Evolutionary conservation across 345 rosid species (phyloP).

Genomic region (Hibiscus trionum): DNA sequence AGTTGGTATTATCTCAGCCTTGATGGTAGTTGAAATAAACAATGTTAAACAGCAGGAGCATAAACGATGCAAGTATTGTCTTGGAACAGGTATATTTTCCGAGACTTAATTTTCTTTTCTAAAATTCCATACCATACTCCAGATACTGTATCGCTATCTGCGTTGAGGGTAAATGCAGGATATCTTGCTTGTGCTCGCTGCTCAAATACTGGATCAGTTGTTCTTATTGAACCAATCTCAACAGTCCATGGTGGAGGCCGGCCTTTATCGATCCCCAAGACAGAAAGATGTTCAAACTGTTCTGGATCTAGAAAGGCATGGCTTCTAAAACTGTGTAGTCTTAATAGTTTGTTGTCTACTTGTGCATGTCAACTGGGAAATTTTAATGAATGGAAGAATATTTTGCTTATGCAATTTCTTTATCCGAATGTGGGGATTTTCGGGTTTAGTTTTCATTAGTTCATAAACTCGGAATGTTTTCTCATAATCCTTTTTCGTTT

Average conservation of each 20-base stretch:
- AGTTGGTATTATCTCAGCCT: conserved; percentile 89
- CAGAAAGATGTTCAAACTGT: conserved; percentile 93
- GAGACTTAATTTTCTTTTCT: too few species aligned
- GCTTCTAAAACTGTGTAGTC: neutral
- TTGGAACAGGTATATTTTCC: conserved; percentile 69
- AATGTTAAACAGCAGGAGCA: conserved; percentile 90
- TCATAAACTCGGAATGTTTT: neutral
- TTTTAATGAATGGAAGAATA: neutral
- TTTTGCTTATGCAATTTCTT: neutral
- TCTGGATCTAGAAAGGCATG: conserved; percentile 93
- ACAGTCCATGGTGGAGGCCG: conserved; percentile 38
- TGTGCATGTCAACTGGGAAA: neutral
- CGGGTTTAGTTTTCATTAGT: neutral
- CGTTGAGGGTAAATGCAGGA: conserved; percentile 39
- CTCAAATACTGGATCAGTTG: conserved; percentile 73
- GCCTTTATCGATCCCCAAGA: conserved; percentile 49
- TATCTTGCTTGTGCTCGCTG: conserved; percentile 98
- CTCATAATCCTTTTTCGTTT: neutral
- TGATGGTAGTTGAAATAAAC: conserved; percentile 97
- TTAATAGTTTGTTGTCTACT: neutral
- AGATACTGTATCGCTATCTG: neutral
- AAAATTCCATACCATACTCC: neutral
- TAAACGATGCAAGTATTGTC: conserved; percentile 97
- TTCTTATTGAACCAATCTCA: conserved; percentile 65
- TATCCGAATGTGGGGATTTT: neutral